Conservation (phyloP, 345 rosid genomes). For the Euphorbia peplus region DNA sequence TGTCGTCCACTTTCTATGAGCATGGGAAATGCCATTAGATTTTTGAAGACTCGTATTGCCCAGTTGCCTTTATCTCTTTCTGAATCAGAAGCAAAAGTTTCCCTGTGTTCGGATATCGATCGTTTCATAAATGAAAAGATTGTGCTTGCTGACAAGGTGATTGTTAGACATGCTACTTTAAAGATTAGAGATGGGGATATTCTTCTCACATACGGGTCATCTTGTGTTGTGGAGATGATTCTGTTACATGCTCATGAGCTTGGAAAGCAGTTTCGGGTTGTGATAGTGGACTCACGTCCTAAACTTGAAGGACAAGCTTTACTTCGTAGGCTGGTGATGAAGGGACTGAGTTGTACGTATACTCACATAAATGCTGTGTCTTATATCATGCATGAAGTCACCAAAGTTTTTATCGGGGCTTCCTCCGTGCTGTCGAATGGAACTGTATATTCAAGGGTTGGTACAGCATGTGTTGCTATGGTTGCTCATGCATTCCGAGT, state of each 20-base stretch:
- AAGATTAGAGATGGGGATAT: slow-evolving; percentile 89
- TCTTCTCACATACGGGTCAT: slow-evolving; percentile 82
- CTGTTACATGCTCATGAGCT: slow-evolving; percentile 79
- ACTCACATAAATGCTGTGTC: slow-evolving; percentile 86
- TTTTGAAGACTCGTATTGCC: slow-evolving; percentile 64
- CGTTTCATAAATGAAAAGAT: slow-evolving; percentile 82
- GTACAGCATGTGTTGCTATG: slow-evolving; percentile 97
- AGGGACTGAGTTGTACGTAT: slow-evolving; percentile 80
- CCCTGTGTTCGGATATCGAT: slow-evolving; percentile 70
- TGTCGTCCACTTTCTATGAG: slow-evolving; percentile 91
- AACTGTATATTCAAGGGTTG: slow-evolving; percentile 90
- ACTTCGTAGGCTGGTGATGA: slow-evolving; percentile 80
- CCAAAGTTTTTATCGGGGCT: slow-evolving; percentile 87
- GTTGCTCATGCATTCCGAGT: slow-evolving; percentile 82
- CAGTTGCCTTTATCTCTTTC: slow-evolving; percentile 60
- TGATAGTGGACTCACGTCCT: slow-evolving; percentile 88
- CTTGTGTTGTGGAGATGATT: slow-evolving; percentile 87
- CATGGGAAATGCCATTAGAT: slow-evolving; percentile 91
- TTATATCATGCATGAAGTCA: slow-evolving; percentile 90
- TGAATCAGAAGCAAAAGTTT: slow-evolving; percentile 76
- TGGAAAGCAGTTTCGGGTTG: slow-evolving; percentile 69
- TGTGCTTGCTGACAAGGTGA: slow-evolving; percentile 63
- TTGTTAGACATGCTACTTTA: slow-evolving; percentile 76
- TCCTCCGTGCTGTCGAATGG: slow-evolving; percentile 90
- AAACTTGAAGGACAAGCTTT: slow-evolving; percentile 83